Base-by-base conservation (phyloP, 805 yeast species). In the Nakazawaea wickerhamii region DNA sequence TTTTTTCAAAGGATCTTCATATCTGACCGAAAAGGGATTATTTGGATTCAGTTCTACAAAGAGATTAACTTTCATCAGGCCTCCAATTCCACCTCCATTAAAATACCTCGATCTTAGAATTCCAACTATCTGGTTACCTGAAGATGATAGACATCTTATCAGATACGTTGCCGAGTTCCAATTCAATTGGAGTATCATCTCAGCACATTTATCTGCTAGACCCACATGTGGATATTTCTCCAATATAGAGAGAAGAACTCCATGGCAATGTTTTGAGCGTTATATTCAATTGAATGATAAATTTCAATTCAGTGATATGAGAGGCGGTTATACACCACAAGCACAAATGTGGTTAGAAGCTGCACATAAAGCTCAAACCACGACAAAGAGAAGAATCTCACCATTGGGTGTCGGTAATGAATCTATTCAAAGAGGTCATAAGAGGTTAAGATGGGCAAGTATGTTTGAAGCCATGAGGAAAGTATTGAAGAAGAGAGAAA, bases 191-290 rank as follows among this genome's bases (percentile, higher is more conserved):
- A 89, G 82, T 47, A 73, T 90, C 39, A 87, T 93, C 18, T 79
- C 96, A 3, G 84, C 90, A 5, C 86, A 84, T 55, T 66, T 93
- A 58, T 73, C 84, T 35, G 73, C 81, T 2, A 69, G 73, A 39
- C 75, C 88, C 2, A 75, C 87, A 0, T 71, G 78, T 49, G 76
- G 82, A 11, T 89, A 87, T 59, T 75, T 80, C 30, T 84, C 98
- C 1, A 89, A 87, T 55, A 87, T 89, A 44, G 98, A 93, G 60
- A 76, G 97, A 55, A 75, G 99, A 55, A 93, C 98, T 0, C 95
- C 99, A 0, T 93, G 99, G 99, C 98, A 91, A 59, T 91, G 98
- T 59, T 93, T 93, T 65, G 99, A 93, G 61, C 70, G 99, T 50
- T 93, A 91, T 68, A 82, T 90, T 47, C 98, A 91, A 64, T 70